Evolutionary conservation across 768 basidiomycete species (phyloP).

Genomic region (Rhizopogon roseolus): DNA sequence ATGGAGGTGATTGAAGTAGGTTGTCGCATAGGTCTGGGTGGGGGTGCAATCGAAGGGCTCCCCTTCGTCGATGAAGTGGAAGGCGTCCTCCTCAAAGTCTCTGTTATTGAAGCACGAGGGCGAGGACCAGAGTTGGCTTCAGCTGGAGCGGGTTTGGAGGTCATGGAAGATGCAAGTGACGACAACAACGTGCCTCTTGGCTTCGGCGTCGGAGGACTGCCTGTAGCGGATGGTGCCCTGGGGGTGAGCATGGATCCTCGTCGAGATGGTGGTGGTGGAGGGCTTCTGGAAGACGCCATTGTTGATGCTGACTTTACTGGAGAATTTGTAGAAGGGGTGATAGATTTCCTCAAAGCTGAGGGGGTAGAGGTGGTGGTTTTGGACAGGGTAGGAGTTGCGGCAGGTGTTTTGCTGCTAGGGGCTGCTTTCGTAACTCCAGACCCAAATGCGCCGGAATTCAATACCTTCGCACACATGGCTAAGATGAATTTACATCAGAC

Average conservation of each 20-base stretch:
- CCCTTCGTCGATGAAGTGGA: constrained; percentile 31
- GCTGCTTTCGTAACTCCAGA: constrained; percentile 46
- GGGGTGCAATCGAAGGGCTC: constrained; percentile 28
- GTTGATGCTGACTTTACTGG: constrained; percentile 24
- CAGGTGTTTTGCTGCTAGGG: constrained; percentile 37
- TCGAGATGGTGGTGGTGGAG: constrained; percentile 28
- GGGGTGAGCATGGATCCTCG: constrained; percentile 28
- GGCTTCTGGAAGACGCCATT: constrained; percentile 27
- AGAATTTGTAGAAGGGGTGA: constrained; percentile 22
- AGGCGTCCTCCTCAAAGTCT: constrained; percentile 51
- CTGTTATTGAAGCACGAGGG: constrained; percentile 67
- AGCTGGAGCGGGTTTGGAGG: constrained; percentile 13
- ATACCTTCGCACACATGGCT: constrained; percentile 41
- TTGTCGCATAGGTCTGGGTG: constrained; percentile 41
- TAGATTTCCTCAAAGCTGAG: constrained; percentile 24
- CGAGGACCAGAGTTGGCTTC: constrained; percentile 34
- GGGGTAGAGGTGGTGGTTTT: constrained; percentile 22
- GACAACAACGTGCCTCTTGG: constrained; percentile 28
- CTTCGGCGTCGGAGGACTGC: constrained; percentile 32
- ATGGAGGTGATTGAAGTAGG: constrained; percentile 70
- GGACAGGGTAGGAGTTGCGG: constrained; percentile 25
- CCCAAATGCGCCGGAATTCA: constrained; percentile 64
- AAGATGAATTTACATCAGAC: constrained; percentile 17
- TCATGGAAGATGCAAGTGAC: constrained; percentile 17
- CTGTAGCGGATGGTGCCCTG: constrained; percentile 35